Conservation (phyloP, 768 basidiomycete species). For the Pleurotus pulmonarius region DNA sequence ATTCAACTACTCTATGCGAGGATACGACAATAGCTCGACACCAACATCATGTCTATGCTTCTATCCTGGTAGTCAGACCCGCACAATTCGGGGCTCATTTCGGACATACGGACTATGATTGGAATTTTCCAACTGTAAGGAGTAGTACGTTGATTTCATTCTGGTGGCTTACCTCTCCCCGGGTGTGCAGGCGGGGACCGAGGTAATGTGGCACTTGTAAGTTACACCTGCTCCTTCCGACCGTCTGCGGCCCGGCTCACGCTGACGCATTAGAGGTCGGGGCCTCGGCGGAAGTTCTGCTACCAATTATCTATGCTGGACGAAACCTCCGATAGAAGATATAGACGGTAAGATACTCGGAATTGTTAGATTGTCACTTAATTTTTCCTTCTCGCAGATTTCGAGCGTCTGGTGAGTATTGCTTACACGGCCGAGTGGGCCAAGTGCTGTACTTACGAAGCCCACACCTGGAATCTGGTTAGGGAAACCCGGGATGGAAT, state of each 20-base stretch:
- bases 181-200: not conserved
- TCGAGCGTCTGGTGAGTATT: constrained; percentile 9
- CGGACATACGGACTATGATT: constrained; percentile 17
- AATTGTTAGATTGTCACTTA: not conserved
- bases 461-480: not conserved
- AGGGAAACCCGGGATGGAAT: constrained; percentile 12
- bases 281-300: constrained; percentile 19
- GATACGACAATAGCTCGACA: not conserved
- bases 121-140: constrained; percentile 7
- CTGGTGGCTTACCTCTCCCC: no score
- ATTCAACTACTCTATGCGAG: not conserved
- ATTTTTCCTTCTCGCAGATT: constrained; percentile 1
- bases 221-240: constrained; percentile 1
- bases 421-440: not conserved
- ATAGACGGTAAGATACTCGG: constrained; percentile 12
- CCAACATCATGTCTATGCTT: no score
- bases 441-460: not conserved
- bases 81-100: constrained; percentile 12
- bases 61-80: not conserved
- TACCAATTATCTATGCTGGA: constrained; percentile 16
- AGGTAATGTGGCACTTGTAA: not conserved
- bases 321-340: constrained; percentile 12
- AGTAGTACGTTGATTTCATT: no score
- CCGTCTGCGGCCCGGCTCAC: not conserved
- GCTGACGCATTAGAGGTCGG: constrained; percentile 10